phyloP scores from a whole-genome alignment of 1,139 yeast genomes.

The Hemisphaericaspora lyxosophila region DNA sequence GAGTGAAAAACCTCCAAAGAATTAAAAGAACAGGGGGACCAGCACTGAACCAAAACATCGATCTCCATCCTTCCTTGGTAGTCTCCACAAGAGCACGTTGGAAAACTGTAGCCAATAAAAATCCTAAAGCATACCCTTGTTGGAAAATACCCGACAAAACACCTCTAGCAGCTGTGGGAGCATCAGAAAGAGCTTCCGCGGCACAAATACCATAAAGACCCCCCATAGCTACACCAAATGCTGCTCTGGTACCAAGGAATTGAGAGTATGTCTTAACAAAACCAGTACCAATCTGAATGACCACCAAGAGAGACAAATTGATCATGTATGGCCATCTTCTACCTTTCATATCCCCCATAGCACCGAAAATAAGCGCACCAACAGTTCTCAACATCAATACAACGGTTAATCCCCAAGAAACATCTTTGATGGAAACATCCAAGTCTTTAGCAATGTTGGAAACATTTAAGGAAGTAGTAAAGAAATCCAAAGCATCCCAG shows the following conservation, averaged over 20 bases:
- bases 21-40: slow-evolving; percentile 42
- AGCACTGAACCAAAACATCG: no score
- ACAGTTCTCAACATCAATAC: slow-evolving; percentile 47
- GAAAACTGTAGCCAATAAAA: slow-evolving; percentile 40
- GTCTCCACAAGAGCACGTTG: slow-evolving; percentile 39
- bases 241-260: slow-evolving; percentile 40
- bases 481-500: slow-evolving; percentile 46
- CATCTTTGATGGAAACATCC: slow-evolving; percentile 25
- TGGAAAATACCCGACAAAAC: slow-evolving; percentile 41
- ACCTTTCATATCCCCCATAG: slow-evolving; percentile 37
- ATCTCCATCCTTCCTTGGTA: slow-evolving; percentile 36
- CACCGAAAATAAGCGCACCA: slow-evolving; percentile 41
- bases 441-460: slow-evolving; percentile 30
- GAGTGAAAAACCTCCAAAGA: slow-evolving; percentile 34
- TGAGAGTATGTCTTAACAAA: slow-evolving; percentile 37
- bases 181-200: slow-evolving; percentile 38
- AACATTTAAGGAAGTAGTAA: slow-evolving; percentile 37
- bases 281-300: slow-evolving; percentile 42
- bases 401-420: slow-evolving; percentile 47
- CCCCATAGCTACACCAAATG: slow-evolving; percentile 47
- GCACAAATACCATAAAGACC: no score
- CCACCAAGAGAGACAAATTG: slow-evolving; percentile 30
- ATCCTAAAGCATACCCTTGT: slow-evolving; percentile 46
- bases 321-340: slow-evolving; percentile 39
- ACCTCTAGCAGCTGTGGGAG: slow-evolving; percentile 39